phyloP scores from a whole-genome alignment of 2,329 filamentous ascomycete genomes.

The Penicillium sp. region DNA sequence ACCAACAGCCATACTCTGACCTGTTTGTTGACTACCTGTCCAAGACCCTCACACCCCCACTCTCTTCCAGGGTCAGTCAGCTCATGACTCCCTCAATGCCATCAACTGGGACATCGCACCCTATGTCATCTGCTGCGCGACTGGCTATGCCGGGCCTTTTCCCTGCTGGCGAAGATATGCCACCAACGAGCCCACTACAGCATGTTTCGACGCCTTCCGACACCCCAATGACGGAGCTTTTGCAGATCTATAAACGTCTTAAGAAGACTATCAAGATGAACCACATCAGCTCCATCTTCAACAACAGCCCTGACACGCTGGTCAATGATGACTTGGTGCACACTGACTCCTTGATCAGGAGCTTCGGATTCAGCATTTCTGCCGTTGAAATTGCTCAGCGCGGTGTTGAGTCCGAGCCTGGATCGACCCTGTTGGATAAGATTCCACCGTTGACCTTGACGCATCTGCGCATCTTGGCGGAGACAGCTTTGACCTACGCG shows the following conservation, averaged over 20 bases:
- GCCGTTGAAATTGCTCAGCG: conserved; percentile 90
- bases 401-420: conserved; percentile 72
- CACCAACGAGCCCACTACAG: conserved; percentile 35
- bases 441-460: conserved; percentile 82
- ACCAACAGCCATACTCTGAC: conserved; percentile 46
- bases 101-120: conserved; percentile 27
- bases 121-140: conserved; percentile 30
- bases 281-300: conserved; percentile 50
- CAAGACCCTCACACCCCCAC: conserved; percentile 52
- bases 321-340: conserved; percentile 52
- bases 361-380: conserved; percentile 80
- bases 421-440: conserved; percentile 76
- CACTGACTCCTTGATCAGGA: conserved; percentile 46
- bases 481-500: conserved; percentile 84
- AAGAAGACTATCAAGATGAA: conserved; percentile 58
- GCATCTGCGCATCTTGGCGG: conserved; percentile 82
- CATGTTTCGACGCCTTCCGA: conserved; percentile 33
- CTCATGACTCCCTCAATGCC: conserved; percentile 31
- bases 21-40: conserved; percentile 56
- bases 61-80: conserved; percentile 47
- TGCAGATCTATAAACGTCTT: conserved; percentile 58
- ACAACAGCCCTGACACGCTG: conserved; percentile 44
- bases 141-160: conserved; percentile 44
- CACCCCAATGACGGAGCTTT: conserved; percentile 50
- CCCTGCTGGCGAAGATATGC: conserved; percentile 37